phyloP scores from a whole-genome alignment of 2,329 filamentous ascomycete genomes.

The Falciphora oryzae region DNA sequence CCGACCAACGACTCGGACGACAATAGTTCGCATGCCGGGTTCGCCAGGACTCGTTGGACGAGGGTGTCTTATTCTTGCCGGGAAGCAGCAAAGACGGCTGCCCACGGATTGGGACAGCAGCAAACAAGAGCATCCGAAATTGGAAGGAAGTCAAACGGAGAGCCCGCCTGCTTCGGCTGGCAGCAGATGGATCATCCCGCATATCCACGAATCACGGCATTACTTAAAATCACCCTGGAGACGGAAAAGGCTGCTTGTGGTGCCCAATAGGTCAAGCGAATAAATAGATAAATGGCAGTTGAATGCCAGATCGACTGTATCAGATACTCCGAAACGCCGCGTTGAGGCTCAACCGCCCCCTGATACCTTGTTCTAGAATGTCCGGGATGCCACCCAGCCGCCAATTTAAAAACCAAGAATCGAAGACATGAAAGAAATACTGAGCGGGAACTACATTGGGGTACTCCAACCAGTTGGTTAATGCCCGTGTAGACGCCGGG shows the following conservation, averaged over 20 bases:
- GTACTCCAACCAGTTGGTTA: not conserved
- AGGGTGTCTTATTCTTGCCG: not conserved
- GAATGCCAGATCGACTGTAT: not conserved
- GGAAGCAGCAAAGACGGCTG: not conserved
- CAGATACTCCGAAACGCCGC: not conserved
- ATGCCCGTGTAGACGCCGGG: not conserved
- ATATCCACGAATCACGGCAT: too few species aligned
- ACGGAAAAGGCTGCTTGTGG: not conserved
- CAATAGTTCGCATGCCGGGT: too few species aligned
- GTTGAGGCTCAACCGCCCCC: not conserved
- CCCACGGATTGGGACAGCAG: not conserved
- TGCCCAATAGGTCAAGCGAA: not conserved
- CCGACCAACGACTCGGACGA: not conserved
- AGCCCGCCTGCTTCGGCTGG: not conserved
- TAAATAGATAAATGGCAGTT: slow-evolving; percentile 5
- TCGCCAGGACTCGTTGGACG: too few species aligned
- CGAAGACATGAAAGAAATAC: not conserved
- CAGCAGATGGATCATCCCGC: not conserved
- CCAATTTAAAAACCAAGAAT: not conserved
- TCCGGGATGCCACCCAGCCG: not conserved
- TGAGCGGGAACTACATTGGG: not conserved
- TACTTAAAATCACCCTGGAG: too few species aligned
- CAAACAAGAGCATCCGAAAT: not conserved
- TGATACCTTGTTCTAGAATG: not conserved
- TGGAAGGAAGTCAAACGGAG: not conserved